Percentiles rank a stretch among this genome's conserved stretches.
Evolutionary conservation across 179 eudicot genomes (phyloP).

Genomic region (Spinacia oleracea): DNA sequence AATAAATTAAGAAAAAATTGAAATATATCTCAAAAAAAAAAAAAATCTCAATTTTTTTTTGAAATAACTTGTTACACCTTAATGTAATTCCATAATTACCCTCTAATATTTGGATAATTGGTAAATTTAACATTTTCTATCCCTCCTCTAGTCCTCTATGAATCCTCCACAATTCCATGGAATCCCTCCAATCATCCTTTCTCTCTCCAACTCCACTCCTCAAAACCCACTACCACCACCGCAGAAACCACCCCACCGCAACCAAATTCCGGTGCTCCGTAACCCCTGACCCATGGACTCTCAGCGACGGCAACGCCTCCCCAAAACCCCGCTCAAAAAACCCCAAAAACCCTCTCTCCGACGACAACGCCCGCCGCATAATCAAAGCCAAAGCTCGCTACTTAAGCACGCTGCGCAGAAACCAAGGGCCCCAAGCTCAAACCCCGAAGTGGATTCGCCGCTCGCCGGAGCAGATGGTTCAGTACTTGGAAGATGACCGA

Average conservation of each 20-base stretch:
- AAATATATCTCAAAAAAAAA: no score
- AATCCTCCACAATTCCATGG: constrained; percentile 28
- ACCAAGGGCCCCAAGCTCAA: constrained; percentile 68
- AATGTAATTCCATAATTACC: neutral
- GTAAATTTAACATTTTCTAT: neutral
- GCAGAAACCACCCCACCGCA: neutral
- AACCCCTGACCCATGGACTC: constrained; percentile 80
- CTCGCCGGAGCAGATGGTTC: constrained; percentile 85
- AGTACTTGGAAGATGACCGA: constrained; percentile 73
- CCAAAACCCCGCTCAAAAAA: constrained; percentile 73
- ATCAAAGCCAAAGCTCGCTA: constrained; percentile 66
- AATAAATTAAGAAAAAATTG: no score
- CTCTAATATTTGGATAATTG: neutral
- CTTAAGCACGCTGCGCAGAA: constrained; percentile 54
- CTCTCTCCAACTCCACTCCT: constrained; percentile 29
- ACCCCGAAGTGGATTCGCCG: constrained; percentile 80
- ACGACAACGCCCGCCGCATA: constrained; percentile 83
- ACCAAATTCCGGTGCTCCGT: constrained; percentile 32
- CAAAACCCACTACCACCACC: constrained; percentile 8
- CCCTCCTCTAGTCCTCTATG: neutral
- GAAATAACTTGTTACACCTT: neutral
- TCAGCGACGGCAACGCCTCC: constrained; percentile 50
- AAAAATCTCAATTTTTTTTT: no score
- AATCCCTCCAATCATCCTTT: constrained; percentile 51
- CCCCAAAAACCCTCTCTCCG: constrained; percentile 70